Evolutionary conservation across 257 asterid species (phyloP), one percentile per base, ranked within the genome.

Genomic region (Leonotis leonurus): DNA sequence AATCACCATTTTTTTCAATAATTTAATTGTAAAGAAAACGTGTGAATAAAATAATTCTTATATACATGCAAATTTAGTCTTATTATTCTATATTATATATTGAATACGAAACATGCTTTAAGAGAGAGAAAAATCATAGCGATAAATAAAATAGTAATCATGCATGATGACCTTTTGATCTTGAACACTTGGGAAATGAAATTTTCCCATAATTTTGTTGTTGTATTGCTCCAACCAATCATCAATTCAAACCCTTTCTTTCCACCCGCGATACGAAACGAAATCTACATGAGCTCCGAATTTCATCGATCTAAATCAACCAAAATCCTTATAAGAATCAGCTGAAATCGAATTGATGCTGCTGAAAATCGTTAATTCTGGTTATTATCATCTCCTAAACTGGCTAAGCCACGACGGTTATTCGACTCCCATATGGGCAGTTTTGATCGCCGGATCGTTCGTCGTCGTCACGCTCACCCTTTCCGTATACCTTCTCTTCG

Each of bases 391-490:
- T 60, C 71, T 65, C 63, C 35, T 64, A 69, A 75, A 75, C 73
- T 77, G 71, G 81, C 57, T 66, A 43, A 35, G 77, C 64, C 53
- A 48, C 77, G 78, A 40, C 78, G 78, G 41, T 48, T 80, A 91
- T 74, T 76, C 94, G 18, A 73, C 96, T 32, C 96, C 96, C 58
- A 70, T 70, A 85, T 91, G 98, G 98, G 96, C 96, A 40, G 52
- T 83, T 70, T 56, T 84, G 71, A 72, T 86, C 73, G 95, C 92
- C 72, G 96, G 96, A 6, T 65, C 73, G 30, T 79, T 70, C 71
- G 82, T 81, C 43, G 45, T 86, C 54, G 33, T 83, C 60, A 69
- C 92, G 48, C 74, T 91, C 40, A 75, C 85, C 73, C 90, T 91
- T 37, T 91, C 98, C 49, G 64, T 77, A 48, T 86, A 79, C 78